Evolutionary conservation across 192 early-diverging fungal species (phyloP), one percentile per base, ranked within the genome.

Genomic region (Coemansia sp.): DNA sequence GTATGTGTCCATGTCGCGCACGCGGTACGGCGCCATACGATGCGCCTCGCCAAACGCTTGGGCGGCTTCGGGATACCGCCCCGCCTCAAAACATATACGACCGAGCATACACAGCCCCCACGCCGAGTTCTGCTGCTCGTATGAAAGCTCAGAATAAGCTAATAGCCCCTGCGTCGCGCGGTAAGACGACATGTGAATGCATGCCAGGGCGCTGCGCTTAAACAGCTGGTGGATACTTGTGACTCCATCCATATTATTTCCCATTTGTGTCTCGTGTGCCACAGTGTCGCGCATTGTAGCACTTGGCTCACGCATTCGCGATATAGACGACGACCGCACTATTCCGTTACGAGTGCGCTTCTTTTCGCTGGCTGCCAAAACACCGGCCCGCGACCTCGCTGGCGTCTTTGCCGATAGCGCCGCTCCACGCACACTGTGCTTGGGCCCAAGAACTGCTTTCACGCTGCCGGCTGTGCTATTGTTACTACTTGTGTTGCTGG

Each of bases 1-100:
- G 63, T 90, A 95, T 6, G 87, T 67, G 56, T 97, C 95, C 89
- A 95, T 90, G 47, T 88, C 88, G 28, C 85, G 83, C 24, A 87
- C 63, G 3, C 90, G 84, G 67, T 84, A 87, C 8, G 90, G 89
- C 37, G 93, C 92, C 31, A 88, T 26, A 12, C 81, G 50, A 23
- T 89, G 79, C 11, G 83, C 83, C 0, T 64, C 67, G 9, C 56
- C 60, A 66, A 90, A 89, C 38, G 74, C 81, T 52, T 73, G 70
- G 4, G 76, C 79, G 2, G 86, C 87, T 76, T 91, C 84, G 6
- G 73, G 58, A 47, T 84, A 86, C 58, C 79, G 20, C 0, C 81
- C 84, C 2, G 81, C 56, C 58, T 85, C 84, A 65, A 82, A 86
- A 54, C 71, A 84, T 17, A 77, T 64, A 5, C 81, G 79, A 1